Percentiles rank a stretch among this genome's conserved stretches.
Evolutionary conservation across 805 yeast genomes (phyloP).

Genomic region (Lipomyces japonicus): DNA sequence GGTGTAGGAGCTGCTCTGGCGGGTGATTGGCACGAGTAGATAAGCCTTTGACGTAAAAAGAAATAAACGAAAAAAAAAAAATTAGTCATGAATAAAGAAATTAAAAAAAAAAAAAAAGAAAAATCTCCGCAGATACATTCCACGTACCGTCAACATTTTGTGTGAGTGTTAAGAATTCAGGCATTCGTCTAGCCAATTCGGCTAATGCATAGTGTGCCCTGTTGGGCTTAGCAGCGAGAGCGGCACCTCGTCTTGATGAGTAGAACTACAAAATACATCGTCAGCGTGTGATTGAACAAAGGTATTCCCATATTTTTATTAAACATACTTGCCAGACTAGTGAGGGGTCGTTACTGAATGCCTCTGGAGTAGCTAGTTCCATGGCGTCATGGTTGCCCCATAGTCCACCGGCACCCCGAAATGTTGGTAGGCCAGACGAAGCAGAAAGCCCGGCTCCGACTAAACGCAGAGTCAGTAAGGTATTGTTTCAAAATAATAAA

Average conservation of each 20-base stretch:
- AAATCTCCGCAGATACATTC: background rate
- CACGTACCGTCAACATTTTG: constrained; percentile 77
- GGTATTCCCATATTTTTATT: background rate
- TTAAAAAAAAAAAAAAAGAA: too few species aligned
- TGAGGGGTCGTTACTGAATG: constrained; percentile 76
- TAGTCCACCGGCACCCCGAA: constrained; percentile 65
- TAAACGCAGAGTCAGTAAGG: background rate
- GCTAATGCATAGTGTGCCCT: constrained; percentile 69
- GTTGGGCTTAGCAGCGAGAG: constrained; percentile 68
- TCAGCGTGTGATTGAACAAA: too few species aligned
- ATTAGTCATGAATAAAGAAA: too few species aligned
- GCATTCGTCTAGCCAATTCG: constrained; percentile 47
- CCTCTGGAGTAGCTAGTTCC: constrained; percentile 89
- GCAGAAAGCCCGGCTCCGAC: constrained; percentile 79
- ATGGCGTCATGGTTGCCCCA: constrained; percentile 77
- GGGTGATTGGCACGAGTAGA: constrained; percentile 64
- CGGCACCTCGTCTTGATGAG: constrained; percentile 60
- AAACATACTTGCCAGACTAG: constrained; percentile 71
- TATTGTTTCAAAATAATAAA: background rate
- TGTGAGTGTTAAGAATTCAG: constrained; percentile 61
- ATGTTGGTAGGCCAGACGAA: constrained; percentile 71
- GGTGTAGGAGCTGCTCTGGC: constrained; percentile 51
- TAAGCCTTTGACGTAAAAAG: constrained; percentile 7
- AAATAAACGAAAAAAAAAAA: too few species aligned
- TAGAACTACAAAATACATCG: constrained; percentile 51